These are phyloP conservation scores for Diphasiastrum complanatum DNA, from an alignment of 83 land plant species.

Conservation along the genomic window DNA sequence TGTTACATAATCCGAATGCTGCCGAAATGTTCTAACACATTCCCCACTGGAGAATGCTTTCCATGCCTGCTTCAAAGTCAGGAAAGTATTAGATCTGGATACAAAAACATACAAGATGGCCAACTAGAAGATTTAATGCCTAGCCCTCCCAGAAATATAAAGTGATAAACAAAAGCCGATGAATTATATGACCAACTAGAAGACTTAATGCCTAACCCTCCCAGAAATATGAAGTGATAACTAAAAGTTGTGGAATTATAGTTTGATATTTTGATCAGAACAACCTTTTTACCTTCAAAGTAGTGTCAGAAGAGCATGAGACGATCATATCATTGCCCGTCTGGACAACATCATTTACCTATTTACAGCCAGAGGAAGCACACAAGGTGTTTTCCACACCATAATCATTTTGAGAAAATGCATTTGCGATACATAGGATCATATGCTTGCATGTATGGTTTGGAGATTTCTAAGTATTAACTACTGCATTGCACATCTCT, in stretches of 20 bases:
- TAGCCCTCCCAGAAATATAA: too few species aligned
- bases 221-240: neutral
- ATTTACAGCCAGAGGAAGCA: conserved; percentile 25
- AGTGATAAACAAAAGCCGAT: neutral
- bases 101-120: neutral
- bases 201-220: too few species aligned
- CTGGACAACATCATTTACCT: conserved; percentile 93
- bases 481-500: too few species aligned
- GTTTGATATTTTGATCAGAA: neutral
- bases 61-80: conserved; percentile 54
- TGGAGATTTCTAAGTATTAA: neutral
- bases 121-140: too few species aligned
- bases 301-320: conserved; percentile 70
- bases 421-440: neutral
- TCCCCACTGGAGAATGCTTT: conserved; percentile 54
- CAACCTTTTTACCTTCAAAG: conserved; percentile 68
- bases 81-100: neutral
- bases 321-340: conserved; percentile 54
- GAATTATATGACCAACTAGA: neutral
- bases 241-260: neutral
- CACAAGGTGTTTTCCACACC: neutral
- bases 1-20: conserved; percentile 95
- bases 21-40: conserved; percentile 79
- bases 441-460: too few species aligned
- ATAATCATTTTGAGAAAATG: neutral